Evolutionary conservation across 495 filamentous ascomycete genomes (phyloP).

Genomic region (Lentithecium fluviatile): DNA sequence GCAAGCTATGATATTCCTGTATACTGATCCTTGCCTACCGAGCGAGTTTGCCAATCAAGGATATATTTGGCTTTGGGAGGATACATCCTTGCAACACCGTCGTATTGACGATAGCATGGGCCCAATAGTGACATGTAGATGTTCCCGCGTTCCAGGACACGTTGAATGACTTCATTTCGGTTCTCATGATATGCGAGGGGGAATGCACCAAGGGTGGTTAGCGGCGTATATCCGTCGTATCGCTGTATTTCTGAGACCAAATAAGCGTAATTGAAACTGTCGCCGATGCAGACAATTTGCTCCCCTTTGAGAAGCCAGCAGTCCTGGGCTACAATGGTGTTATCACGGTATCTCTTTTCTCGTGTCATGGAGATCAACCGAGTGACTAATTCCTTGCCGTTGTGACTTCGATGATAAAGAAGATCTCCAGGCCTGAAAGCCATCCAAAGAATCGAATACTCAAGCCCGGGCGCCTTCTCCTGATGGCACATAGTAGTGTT

Average conservation of each 20-base stretch:
- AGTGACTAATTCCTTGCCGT: not conserved
- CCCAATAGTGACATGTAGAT: not conserved
- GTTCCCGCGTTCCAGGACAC: not conserved
- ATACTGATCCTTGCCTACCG: too few species aligned
- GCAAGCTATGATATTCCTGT: not conserved
- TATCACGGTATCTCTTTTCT: not conserved
- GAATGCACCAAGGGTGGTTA: not conserved
- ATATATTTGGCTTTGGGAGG: not conserved
- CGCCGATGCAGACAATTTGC: not conserved
- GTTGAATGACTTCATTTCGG: not conserved
- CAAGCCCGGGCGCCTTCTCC: not conserved
- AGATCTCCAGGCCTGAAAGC: conserved; percentile 32
- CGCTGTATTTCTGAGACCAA: not conserved
- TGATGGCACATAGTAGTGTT: not conserved
- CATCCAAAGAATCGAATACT: conserved; percentile 23
- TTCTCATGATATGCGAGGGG: not conserved
- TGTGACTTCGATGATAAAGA: not conserved
- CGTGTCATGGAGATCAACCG: not conserved
- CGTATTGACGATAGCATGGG: not conserved
- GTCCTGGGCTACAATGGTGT: not conserved
- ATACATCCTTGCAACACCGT: not conserved
- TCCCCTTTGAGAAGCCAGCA: not conserved
- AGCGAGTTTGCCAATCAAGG: not conserved
- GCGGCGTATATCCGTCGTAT: not conserved
- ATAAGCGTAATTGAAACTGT: not conserved